Conservation (phyloP, 345 rosid species). For the Acer campestre region DNA sequence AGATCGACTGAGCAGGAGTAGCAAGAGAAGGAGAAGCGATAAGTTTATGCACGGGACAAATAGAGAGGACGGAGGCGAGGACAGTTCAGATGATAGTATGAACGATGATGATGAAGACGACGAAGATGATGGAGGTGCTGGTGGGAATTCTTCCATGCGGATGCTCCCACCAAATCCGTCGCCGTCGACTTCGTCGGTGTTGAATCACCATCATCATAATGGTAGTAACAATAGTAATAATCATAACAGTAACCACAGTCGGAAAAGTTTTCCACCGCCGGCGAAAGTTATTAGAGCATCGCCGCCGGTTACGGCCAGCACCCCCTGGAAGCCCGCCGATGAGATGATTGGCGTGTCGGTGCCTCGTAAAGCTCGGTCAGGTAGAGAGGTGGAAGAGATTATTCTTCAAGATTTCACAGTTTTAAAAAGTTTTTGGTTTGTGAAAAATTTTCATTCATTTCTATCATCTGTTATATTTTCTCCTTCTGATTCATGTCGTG, state of each 20-base stretch:
- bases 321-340: constrained; percentile 76
- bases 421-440: not conserved
- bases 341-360: constrained; percentile 99
- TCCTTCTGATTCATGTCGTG: not conserved
- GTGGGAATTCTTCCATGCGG: constrained; percentile 53
- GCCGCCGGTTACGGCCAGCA: constrained; percentile 41
- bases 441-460: not conserved
- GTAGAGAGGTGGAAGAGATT: constrained; percentile 84
- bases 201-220: constrained; percentile 41
- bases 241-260: constrained; percentile 43
- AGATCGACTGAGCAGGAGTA: constrained; percentile 80
- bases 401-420: constrained; percentile 15
- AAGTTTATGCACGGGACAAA: constrained; percentile 66
- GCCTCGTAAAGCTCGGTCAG: constrained; percentile 99
- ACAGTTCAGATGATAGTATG: constrained; percentile 88
- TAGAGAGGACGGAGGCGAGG: constrained; percentile 77
- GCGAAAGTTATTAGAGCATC: constrained; percentile 58
- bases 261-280: constrained; percentile 69
- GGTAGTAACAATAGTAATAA: constrained; percentile 11
- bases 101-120: constrained; percentile 93
- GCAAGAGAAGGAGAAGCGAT: constrained; percentile 83
- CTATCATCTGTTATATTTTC: not conserved
- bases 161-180: constrained; percentile 67
- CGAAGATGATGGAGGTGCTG: constrained; percentile 58
- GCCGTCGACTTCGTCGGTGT: constrained; percentile 53